Evolutionary conservation across 2,329 filamentous ascomycete genomes (phyloP).

Genomic region (Lizonia empirigonia): DNA sequence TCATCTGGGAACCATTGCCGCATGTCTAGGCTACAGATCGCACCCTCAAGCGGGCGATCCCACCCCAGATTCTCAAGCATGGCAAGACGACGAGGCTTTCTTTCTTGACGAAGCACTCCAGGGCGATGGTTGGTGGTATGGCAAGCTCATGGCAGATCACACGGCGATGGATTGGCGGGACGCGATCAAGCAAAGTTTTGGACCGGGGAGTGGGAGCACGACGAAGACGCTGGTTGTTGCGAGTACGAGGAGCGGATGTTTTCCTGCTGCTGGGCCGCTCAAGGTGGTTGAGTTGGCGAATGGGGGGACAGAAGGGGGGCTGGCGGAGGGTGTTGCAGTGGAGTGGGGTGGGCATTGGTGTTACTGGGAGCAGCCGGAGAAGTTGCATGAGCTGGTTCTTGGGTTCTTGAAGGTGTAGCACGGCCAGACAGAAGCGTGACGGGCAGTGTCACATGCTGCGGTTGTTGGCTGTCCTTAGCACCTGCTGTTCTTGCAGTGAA

Average conservation of each 20-base stretch:
- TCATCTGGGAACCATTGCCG: slow-evolving; percentile 29
- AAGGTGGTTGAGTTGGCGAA: slow-evolving; percentile 32
- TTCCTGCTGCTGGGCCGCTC: slow-evolving; percentile 32
- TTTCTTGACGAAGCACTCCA: slow-evolving; percentile 32
- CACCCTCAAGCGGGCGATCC: slow-evolving; percentile 26
- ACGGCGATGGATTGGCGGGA: slow-evolving; percentile 36
- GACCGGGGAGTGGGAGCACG: slow-evolving; percentile 17
- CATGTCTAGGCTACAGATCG: slow-evolving; percentile 33
- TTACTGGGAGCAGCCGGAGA: slow-evolving; percentile 38
- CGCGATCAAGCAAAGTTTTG: slow-evolving; percentile 28
- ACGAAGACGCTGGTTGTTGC: slow-evolving; percentile 33
- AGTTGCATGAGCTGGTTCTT: slow-evolving; percentile 29
- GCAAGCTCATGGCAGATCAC: slow-evolving; percentile 39
- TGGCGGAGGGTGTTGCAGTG: slow-evolving; percentile 25
- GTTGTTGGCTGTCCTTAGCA: no score
- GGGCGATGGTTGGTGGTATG: slow-evolving; percentile 36
- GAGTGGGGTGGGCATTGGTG: slow-evolving; percentile 42
- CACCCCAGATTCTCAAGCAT: slow-evolving; percentile 11
- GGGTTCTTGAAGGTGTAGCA: slow-evolving; percentile 14
- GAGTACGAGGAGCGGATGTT: slow-evolving; percentile 37
- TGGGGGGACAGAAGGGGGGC: slow-evolving; percentile 10
- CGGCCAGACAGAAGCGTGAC: background rate
- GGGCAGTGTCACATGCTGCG: no score
- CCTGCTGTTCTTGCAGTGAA: no score
- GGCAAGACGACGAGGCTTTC: slow-evolving; percentile 33